A percentile compares a stretch with the other conserved stretches of the same genome.
These are phyloP conservation scores for Podochytrium sp. DNA, from an alignment of 192 early-diverging fungal genomes.

Conservation along the genomic window DNA sequence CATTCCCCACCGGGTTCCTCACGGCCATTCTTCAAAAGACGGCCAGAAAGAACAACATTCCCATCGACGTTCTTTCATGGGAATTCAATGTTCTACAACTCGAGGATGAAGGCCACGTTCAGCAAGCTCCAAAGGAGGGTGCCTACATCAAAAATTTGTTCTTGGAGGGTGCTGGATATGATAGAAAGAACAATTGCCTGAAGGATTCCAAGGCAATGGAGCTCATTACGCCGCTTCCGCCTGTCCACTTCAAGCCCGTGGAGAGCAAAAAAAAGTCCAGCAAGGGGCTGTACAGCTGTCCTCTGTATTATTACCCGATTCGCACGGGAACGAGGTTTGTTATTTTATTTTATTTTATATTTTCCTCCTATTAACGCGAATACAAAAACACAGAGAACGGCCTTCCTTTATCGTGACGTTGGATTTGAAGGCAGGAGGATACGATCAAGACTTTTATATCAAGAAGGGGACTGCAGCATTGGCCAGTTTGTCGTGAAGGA, in stretches of 20 bases:
- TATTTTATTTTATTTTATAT: constrained; percentile 17
- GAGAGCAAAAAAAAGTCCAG: constrained; percentile 60
- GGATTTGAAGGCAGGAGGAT: constrained; percentile 59
- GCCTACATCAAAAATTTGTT: constrained; percentile 61
- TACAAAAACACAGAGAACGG: constrained; percentile 49
- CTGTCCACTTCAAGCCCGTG: constrained; percentile 64
- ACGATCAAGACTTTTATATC: constrained; percentile 63
- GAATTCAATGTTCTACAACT: constrained; percentile 65
- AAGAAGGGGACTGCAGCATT: constrained; percentile 64
- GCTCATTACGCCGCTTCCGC: constrained; percentile 59
- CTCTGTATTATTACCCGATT: constrained; percentile 64
- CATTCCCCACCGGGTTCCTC: constrained; percentile 63
- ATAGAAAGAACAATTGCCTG: constrained; percentile 59
- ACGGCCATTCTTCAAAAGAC: constrained; percentile 65
- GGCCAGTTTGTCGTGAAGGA: constrained; percentile 39
- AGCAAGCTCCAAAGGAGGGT: constrained; percentile 57
- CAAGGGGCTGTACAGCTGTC: constrained; percentile 62
- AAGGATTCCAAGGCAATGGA: constrained; percentile 67
- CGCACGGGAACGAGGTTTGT: constrained; percentile 57
- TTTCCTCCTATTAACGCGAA: background rate
- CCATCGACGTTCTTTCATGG: constrained; percentile 61
- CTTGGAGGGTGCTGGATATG: constrained; percentile 70
- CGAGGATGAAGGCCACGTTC: constrained; percentile 57
- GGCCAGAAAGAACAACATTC: constrained; percentile 59
- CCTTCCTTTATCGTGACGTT: constrained; percentile 64